Base-by-base conservation (phyloP, 768 basidiomycete species). In the Podaxis sp. region DNA sequence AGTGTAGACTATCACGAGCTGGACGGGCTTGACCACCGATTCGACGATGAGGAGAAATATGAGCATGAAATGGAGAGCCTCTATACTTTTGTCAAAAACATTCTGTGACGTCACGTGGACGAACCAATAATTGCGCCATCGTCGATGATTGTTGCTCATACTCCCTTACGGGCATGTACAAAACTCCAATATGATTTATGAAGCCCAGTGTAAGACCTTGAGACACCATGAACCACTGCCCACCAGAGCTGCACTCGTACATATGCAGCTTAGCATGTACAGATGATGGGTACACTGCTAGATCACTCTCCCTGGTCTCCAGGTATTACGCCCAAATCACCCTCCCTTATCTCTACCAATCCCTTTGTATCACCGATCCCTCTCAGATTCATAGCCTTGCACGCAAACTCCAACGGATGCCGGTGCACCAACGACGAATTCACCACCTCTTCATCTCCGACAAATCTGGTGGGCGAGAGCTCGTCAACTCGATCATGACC, bases 401-500 rank as follows among this genome's bases (percentile, higher is more conserved):
- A n/a, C 58, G 66, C 11, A 67, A 62, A 36, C 70, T 81, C 13
- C 70, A 74, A 51, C 58, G 46, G 10, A 68, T 68, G 1, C 77
- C 78, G 3, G 47, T 66, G 0, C 75, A 78, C 65, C 63, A 74
- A 32, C 74, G 79, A 11, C 69, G 69, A 50, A 71, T 83, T 32
- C 70, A 73, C 51, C 76, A 79, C 56, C 72, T 84, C 52, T 82
- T 78, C 69, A 71, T 84, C 27, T 76, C 76, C 51, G 76, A 79
- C 7, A 35, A 27, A 14, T 53, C 50, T 9, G 50, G 32, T 18
- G n/a, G 38, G 3, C 55, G 53, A 14, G 32, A 50, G 7, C 59
- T 66, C 18, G 55, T 47, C 21, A 59, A 62, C 18, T 32, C 63
- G 4, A 44, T 63, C 53, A 63, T 71, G 5, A 72, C 70, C 23